These are phyloP conservation scores for Magnaporthiopsis rhizophila DNA, from an alignment of 2,329 filamentous ascomycete species.

Conservation along the genomic window DNA sequence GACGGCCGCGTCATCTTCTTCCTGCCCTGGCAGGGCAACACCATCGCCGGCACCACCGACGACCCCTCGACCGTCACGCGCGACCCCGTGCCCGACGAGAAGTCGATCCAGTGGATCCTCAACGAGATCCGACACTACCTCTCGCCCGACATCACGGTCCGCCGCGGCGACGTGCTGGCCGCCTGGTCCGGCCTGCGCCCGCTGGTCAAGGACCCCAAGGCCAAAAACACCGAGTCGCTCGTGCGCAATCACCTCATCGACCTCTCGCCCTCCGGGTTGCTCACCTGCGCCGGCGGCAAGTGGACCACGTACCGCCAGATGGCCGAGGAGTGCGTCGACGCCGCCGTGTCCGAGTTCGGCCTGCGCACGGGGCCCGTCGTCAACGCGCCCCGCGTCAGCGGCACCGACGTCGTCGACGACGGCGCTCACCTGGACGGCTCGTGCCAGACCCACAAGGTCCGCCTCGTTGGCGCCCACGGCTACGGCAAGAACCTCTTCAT, in stretches of 20 bases:
- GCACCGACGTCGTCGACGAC: conserved; percentile 60
- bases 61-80: conserved; percentile 59
- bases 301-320: conserved; percentile 88
- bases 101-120: conserved; percentile 77
- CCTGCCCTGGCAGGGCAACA: conserved; percentile 79
- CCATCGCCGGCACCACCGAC: conserved; percentile 77
- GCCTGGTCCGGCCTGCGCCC: conserved; percentile 75
- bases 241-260: conserved; percentile 77
- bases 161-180: conserved; percentile 67
- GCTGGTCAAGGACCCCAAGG: conserved; percentile 72
- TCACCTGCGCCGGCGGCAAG: conserved; percentile 78
- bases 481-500: conserved; percentile 88
- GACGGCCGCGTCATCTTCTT: conserved; percentile 87
- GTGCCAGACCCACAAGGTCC: conserved; percentile 68
- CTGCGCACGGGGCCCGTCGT: conserved; percentile 34
- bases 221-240: conserved; percentile 73
- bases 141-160: conserved; percentile 66
- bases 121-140: conserved; percentile 70
- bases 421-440: conserved; percentile 61
- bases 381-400: conserved; percentile 54
- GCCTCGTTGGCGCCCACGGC: conserved; percentile 70
- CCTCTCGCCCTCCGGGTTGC: conserved; percentile 63
- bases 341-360: conserved; percentile 60
- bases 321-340: conserved; percentile 78
- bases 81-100: conserved; percentile 64